These are phyloP conservation scores for Metschnikowia cerradonensis DNA, from an alignment of 805 yeast species.

Conservation along the genomic window DNA sequence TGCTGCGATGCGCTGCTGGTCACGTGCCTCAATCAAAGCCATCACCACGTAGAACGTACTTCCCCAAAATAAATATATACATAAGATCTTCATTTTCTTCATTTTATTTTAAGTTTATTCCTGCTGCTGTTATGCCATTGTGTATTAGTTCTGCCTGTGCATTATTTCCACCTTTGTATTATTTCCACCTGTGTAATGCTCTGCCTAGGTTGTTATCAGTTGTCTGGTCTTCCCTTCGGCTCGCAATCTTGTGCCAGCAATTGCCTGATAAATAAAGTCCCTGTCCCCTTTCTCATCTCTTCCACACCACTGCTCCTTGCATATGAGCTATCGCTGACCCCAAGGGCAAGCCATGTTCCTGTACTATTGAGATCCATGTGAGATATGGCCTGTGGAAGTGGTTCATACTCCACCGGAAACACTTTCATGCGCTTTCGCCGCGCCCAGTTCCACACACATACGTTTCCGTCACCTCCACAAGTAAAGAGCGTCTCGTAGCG, in stretches of 20 bases:
- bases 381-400: constrained; percentile 7
- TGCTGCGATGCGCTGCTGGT: constrained; percentile 1
- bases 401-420: constrained; percentile 15
- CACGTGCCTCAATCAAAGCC: neutral
- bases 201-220: neutral
- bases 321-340: constrained; percentile 11
- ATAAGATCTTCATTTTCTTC: no score
- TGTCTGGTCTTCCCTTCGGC: constrained; percentile 6
- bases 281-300: neutral
- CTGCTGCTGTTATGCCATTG: no score
- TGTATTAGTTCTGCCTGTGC: no score
- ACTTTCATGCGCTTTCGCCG: constrained; percentile 42
- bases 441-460: constrained; percentile 49
- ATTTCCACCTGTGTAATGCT: no score
- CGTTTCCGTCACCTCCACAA: constrained; percentile 48
- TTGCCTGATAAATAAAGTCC: constrained; percentile 7
- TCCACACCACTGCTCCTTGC: constrained; percentile 1
- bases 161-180: no score
- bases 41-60: no score
- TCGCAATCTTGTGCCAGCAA: constrained; percentile 10
- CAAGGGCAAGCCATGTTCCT: constrained; percentile 14
- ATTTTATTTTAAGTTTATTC: no score
- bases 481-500: constrained; percentile 41
- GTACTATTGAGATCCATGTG: constrained; percentile 15
- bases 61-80: neutral